phyloP scores from a whole-genome alignment of 164 flowering plant genomes.

The Kingdonia uniflora region DNA sequence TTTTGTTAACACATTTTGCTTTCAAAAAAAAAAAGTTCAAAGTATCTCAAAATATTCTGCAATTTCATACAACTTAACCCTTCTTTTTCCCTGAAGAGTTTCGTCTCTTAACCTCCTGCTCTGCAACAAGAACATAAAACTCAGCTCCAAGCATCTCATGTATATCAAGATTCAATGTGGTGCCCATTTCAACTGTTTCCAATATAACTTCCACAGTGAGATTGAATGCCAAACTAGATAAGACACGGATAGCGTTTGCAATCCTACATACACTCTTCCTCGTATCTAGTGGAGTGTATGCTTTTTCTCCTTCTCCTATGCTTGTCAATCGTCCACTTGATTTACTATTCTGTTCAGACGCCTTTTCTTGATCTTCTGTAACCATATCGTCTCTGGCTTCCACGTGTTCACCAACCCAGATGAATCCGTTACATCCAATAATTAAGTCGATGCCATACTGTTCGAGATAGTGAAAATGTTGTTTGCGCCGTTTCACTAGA shows the following conservation, averaged over 20 bases:
- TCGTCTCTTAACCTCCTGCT: conserved; percentile 66
- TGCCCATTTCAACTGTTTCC: conserved; percentile 44
- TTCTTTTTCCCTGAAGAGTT: conserved; percentile 30
- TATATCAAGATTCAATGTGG: conserved; percentile 34
- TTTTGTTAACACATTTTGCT: too few relatives aligned
- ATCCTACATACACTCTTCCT: conserved; percentile 70
- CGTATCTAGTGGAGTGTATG: conserved; percentile 39
- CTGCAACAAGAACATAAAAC: conserved; percentile 69
- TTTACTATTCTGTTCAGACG: conserved; percentile 22
- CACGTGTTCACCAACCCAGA: conserved; percentile 90
- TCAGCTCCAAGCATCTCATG: conserved; percentile 94
- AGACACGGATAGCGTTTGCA: conserved; percentile 70
- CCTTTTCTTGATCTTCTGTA: conserved; percentile 31
- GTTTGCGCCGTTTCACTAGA: conserved; percentile 79
- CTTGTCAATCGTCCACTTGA: conserved; percentile 5
- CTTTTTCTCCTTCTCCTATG: conserved; percentile 37
- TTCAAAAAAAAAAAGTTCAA: too few relatives aligned
- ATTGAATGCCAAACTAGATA: conserved; percentile 65
- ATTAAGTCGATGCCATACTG: conserved; percentile 71
- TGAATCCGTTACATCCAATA: conserved; percentile 85
- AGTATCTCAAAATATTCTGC: too few relatives aligned
- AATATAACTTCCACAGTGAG: conserved; percentile 48
- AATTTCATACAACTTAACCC: too few relatives aligned
- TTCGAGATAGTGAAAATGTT: conserved; percentile 82
- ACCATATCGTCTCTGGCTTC: conserved; percentile 47